Evolutionary conservation across 2,329 filamentous ascomycete species (phyloP), one percentile per base, ranked within the genome.

Genomic region (Ophiostoma montium): DNA sequence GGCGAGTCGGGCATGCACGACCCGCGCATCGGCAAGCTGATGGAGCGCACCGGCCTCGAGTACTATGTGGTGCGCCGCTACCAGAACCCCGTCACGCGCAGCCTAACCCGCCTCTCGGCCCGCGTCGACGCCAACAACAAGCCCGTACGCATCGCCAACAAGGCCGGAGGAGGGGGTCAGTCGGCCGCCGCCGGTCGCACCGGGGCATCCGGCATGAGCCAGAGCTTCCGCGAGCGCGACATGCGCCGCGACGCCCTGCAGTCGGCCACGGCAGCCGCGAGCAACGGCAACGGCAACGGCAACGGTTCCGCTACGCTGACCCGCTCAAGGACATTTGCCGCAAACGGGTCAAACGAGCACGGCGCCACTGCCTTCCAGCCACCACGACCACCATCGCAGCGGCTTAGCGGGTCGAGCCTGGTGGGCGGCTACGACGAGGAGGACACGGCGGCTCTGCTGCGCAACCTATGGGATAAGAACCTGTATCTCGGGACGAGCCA

Each of bases 1-100:
- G 68, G 70, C 6, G 71, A 70, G n/a, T 77, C 75, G 52, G 76
- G 79, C 50, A 70, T 71, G 43, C 66, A 73, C 15, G 80, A 85
- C 57, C 80, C 80, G 1, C 72, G 81, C 5, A 70, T 84, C 27
- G 70, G 73, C 57, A 75, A 77, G 59, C 71, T 82, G 45, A 72
- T 86, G 48, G 82, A 86, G 60, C 73, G 79, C 43, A 83, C 82
- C 1, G 79, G 78, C 15, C 75, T 83, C 63, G 82, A 86, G 59
- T 86, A 86, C 60, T 70, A 80, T n/a, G 82, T 85, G 9, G 80
- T 87, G 32, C 74, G 82, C 48, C 71, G 83, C 41, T 82, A 82
- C 59, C 80, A 84, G 58, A 84, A 85, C 56, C 81, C 83, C 0
- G 70, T 86, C 16, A 76, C 74, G 5, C 73, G 81, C 42, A 81